phyloP scores from a whole-genome alignment of 768 basidiomycete genomes.

The Psilocybe tampanensis region DNA sequence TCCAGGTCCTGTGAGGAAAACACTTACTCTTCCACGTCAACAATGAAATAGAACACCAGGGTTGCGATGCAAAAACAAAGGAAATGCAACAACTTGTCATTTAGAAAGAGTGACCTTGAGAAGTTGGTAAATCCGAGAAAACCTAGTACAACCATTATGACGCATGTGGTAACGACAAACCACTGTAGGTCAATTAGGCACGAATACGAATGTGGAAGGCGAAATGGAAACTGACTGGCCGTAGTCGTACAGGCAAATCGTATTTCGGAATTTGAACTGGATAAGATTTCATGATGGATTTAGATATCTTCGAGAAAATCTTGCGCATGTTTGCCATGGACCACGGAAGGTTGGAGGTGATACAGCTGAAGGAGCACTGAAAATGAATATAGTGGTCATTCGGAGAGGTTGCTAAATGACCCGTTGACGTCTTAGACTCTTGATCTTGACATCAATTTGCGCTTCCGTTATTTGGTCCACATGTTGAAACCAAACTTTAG shows the following conservation, averaged over 20 bases:
- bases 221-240: constrained; percentile 51
- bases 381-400: too few species aligned
- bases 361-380: not conserved
- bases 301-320: constrained; percentile 45
- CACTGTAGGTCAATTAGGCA: constrained; percentile 48
- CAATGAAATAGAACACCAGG: constrained; percentile 82
- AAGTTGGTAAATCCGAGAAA: constrained; percentile 80
- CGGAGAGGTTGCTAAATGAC: too few species aligned
- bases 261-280: constrained; percentile 63
- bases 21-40: constrained; percentile 85
- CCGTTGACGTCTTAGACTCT: too few species aligned
- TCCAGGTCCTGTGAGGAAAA: not conserved
- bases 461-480: too few species aligned
- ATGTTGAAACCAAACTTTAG: too few species aligned
- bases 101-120: constrained; percentile 63
- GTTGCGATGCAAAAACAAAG: constrained; percentile 77
- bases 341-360: not conserved
- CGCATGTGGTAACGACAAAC: constrained; percentile 73
- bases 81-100: constrained; percentile 82
- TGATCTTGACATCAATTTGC: too few species aligned
- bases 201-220: too few species aligned
- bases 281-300: constrained; percentile 74
- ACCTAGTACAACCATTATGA: constrained; percentile 71
- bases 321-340: constrained; percentile 28
- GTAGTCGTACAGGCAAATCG: constrained; percentile 69